A percentile compares a stretch with the other conserved stretches of the same genome.
These are phyloP conservation scores for Crithidia brevicula DNA, from an alignment of 208 protist species.

Conservation along the genomic window DNA sequence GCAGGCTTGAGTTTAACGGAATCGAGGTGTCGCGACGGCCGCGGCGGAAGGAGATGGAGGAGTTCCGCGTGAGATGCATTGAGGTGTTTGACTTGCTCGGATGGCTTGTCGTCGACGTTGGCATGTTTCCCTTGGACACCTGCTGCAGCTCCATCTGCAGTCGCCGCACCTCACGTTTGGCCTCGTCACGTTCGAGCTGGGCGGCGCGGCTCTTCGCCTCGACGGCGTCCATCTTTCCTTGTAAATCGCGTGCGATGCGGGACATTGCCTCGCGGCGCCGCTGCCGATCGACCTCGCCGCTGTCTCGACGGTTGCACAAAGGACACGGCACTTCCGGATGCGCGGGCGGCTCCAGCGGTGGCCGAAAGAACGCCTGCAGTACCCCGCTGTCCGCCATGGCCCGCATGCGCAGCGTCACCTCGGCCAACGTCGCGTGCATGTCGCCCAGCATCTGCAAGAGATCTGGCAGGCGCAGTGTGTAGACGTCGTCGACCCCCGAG, in stretches of 20 bases:
- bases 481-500: conserved; percentile 13
- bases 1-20: neutral
- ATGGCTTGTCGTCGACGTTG: neutral
- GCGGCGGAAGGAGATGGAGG: conserved; percentile 2
- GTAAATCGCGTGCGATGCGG: conserved; percentile 72
- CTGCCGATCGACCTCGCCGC: conserved; percentile 50
- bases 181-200: conserved; percentile 72
- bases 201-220: conserved; percentile 70
- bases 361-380: conserved; percentile 60
- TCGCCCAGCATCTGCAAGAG: conserved; percentile 81
- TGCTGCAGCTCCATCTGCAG: conserved; percentile 54
- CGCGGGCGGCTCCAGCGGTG: conserved; percentile 63
- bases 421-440: conserved; percentile 55
- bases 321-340: conserved; percentile 69
- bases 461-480: conserved; percentile 53
- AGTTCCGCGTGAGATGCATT: neutral
- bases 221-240: conserved; percentile 71
- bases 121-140: conserved; percentile 13
- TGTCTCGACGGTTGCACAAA: conserved; percentile 76
- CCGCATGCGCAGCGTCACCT: conserved; percentile 75
- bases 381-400: conserved; percentile 63
- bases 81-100: neutral
- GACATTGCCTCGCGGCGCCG: conserved; percentile 66
- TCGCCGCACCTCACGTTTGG: conserved; percentile 48
- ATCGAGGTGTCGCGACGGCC: conserved; percentile 6